phyloP scores from a whole-genome alignment of 257 asterid genomes.

The Przewalskia tangutica region DNA sequence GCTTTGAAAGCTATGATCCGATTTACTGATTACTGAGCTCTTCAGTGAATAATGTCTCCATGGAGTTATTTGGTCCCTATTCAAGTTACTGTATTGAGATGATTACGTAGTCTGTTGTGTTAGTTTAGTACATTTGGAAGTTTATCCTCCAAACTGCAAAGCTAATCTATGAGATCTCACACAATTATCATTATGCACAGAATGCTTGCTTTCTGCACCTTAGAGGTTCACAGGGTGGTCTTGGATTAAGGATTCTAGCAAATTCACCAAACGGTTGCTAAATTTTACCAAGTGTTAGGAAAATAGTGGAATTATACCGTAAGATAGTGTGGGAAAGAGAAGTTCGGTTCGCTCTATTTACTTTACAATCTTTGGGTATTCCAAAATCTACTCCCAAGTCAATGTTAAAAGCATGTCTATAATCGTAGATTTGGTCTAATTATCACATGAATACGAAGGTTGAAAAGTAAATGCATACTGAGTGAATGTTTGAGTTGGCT shows the following conservation, averaged over 20 bases:
- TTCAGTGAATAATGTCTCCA: not conserved
- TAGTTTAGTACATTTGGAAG: not conserved
- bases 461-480: not conserved
- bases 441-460: not conserved
- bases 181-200: not conserved
- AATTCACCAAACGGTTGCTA: no score
- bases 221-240: not conserved
- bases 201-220: not conserved
- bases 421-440: not conserved
- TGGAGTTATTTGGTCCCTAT: not conserved
- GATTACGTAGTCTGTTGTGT: not conserved
- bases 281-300: not conserved
- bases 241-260: not conserved
- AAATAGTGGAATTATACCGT: not conserved
- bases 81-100: not conserved
- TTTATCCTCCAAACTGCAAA: not conserved
- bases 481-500: not conserved
- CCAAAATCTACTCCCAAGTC: not conserved
- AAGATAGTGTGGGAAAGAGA: not conserved
- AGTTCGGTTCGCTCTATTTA: not conserved
- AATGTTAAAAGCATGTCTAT: not conserved
- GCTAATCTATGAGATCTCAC: not conserved
- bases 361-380: not conserved
- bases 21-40: not conserved
- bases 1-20: not conserved